A percentile compares a stretch with the other conserved stretches of the same genome.
Conservation (phyloP, 1,284 basidiomycete species). For the Coriolopsis trogii region DNA sequence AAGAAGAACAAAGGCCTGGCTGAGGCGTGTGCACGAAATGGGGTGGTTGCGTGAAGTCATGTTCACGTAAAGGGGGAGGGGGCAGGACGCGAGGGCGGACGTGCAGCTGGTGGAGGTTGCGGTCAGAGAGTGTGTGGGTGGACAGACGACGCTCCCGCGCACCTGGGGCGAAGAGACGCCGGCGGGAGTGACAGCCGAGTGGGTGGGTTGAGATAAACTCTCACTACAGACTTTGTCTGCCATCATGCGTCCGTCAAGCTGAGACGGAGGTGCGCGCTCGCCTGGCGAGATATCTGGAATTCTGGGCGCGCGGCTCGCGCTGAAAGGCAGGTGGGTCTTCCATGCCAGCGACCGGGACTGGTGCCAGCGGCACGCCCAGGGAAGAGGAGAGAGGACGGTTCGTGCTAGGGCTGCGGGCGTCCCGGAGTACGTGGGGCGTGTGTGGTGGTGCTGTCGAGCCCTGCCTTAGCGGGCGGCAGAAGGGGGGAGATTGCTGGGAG, state of each 20-base stretch:
- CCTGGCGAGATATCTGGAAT: too few species aligned
- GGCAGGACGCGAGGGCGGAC: not conserved
- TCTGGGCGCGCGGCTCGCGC: too few species aligned
- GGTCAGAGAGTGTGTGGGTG: too few species aligned
- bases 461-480: too few species aligned
- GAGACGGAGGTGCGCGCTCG: not conserved
- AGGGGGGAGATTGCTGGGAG: not conserved
- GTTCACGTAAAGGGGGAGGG: conserved; percentile 4
- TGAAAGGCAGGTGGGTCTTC: not conserved
- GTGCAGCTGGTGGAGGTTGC: not conserved
- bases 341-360: conserved; percentile 1
- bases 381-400: too few species aligned
- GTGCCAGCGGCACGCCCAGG: not conserved
- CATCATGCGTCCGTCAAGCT: conserved; percentile 1
- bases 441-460: too few species aligned
- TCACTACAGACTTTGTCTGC: not conserved
- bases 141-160: too few species aligned
- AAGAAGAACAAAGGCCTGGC: not conserved
- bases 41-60: not conserved
- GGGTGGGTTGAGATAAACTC: conserved; percentile 1
- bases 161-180: too few species aligned
- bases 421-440: too few species aligned
- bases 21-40: not conserved
- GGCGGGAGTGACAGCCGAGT: too few species aligned
- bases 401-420: too few species aligned